Percentiles rank a stretch among this genome's conserved stretches.
Evolutionary conservation across 306 rosid genomes (phyloP).

Genomic region (Sicyos baderoa): DNA sequence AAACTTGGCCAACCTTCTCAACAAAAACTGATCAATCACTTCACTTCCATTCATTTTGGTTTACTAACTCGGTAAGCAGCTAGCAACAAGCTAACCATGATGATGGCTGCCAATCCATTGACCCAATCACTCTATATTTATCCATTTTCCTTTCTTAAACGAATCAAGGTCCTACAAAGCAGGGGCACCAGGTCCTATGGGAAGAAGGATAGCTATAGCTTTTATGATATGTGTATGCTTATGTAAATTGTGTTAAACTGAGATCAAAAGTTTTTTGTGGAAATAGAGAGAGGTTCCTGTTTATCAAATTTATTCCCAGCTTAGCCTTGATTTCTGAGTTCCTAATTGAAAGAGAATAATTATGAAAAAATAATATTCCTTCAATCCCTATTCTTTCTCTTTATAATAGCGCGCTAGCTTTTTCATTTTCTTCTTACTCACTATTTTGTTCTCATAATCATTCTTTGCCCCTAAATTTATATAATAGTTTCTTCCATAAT

Average conservation of each 20-base stretch:
- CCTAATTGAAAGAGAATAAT: neutral
- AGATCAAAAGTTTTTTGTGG: neutral
- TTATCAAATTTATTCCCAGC: neutral
- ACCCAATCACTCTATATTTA: too few species aligned
- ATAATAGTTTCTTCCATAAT: too few species aligned
- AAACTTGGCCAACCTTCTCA: slow-evolving; percentile 72
- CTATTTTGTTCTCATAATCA: too few species aligned
- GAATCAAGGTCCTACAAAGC: too few species aligned
- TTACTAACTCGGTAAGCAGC: slow-evolving; percentile 39
- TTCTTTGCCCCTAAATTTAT: too few species aligned
- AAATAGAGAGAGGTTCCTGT: neutral
- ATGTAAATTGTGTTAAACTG: neutral
- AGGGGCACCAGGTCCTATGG: too few species aligned
- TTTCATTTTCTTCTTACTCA: too few species aligned
- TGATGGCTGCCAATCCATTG: slow-evolving; percentile 1
- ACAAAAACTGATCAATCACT: slow-evolving; percentile 46
- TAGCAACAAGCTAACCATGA: neutral
- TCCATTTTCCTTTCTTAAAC: too few species aligned
- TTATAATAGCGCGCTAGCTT: too few species aligned
- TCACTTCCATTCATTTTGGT: slow-evolving; percentile 17
- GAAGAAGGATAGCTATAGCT: too few species aligned
- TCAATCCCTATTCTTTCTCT: too few species aligned
- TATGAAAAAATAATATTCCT: too few species aligned
- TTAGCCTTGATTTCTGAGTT: slow-evolving; percentile 6
- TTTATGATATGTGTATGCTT: neutral